These are phyloP conservation scores for Phlyctochytrium bullatum DNA, from an alignment of 192 early-diverging fungal genomes.

Conservation along the genomic window DNA sequence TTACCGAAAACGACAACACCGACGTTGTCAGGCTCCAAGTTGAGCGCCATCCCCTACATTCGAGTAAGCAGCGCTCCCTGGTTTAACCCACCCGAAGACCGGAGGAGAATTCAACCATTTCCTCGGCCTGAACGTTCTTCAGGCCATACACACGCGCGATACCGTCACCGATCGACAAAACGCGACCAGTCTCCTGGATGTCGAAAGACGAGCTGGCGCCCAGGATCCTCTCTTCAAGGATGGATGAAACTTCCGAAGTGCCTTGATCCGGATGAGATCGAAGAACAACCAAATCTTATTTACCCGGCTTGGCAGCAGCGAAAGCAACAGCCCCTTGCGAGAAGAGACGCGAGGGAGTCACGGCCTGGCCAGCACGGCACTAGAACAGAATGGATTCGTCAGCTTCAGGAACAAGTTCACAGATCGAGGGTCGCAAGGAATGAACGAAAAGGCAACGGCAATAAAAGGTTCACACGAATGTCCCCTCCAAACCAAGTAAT, in stretches of 20 bases:
- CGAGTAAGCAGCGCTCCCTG: neutral
- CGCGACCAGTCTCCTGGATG: slow-evolving; percentile 97
- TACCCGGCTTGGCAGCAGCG: slow-evolving; percentile 23
- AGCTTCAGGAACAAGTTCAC: too few species aligned
- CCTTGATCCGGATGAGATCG: slow-evolving; percentile 22
- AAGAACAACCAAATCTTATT: neutral
- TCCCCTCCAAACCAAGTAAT: too few species aligned
- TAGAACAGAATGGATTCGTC: too few species aligned
- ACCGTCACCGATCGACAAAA: slow-evolving; percentile 99
- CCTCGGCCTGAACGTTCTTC: slow-evolving; percentile 98
- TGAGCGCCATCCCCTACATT: slow-evolving; percentile 94
- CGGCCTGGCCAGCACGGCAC: too few species aligned
- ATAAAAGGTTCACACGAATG: too few species aligned
- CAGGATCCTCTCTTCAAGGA: slow-evolving; percentile 96
- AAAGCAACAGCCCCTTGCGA: neutral
- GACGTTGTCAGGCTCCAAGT: slow-evolving; percentile 99
- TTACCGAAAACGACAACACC: slow-evolving; percentile 99
- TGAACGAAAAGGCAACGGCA: too few species aligned
- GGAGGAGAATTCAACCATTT: slow-evolving; percentile 99
- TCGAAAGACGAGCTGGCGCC: slow-evolving; percentile 81
- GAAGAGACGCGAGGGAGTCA: neutral
- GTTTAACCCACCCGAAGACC: slow-evolving; percentile 77
- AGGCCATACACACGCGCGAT: slow-evolving; percentile 99
- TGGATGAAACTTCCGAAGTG: slow-evolving; percentile 93
- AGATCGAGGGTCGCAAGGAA: too few species aligned